Conservation (phyloP, 2,329 filamentous ascomycete species). For the Nakataea oryzae region DNA sequence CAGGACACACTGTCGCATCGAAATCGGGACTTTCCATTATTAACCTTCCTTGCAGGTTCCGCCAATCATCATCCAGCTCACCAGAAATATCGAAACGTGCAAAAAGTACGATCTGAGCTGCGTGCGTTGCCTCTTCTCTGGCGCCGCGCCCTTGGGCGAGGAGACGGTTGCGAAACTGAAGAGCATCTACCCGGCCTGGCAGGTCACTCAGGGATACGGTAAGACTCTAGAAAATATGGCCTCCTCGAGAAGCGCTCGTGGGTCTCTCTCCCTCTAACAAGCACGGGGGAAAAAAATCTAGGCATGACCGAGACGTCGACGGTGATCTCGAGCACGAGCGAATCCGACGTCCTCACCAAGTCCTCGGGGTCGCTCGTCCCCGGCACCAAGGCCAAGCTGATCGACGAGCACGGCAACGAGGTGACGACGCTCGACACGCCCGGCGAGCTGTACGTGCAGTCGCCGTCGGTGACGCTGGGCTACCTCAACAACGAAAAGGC, state of each 20-base stretch:
- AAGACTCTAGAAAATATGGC: no score
- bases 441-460: slow-evolving; percentile 72
- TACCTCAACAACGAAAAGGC: slow-evolving; percentile 83
- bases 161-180: slow-evolving; percentile 59
- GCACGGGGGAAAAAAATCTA: no score
- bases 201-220: slow-evolving; percentile 63
- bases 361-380: slow-evolving; percentile 64
- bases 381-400: slow-evolving; percentile 51
- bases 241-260: no score
- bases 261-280: no score
- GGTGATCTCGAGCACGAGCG: slow-evolving; percentile 50
- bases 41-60: slow-evolving; percentile 43
- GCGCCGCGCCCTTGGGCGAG: slow-evolving; percentile 66
- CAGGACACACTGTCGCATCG: not conserved
- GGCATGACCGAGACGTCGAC: slow-evolving; percentile 73
- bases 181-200: slow-evolving; percentile 50
- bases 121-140: slow-evolving; percentile 56
- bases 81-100: slow-evolving; percentile 50
- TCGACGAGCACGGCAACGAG: slow-evolving; percentile 59
- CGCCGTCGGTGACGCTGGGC: slow-evolving; percentile 66
- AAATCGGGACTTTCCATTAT: not conserved
- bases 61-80: slow-evolving; percentile 69
- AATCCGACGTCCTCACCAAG: slow-evolving; percentile 57
- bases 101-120: slow-evolving; percentile 62
- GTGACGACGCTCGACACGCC: slow-evolving; percentile 55